A percentile compares a stretch with the other conserved stretches of the same genome.
Evolutionary conservation across 1,139 yeast genomes (phyloP).

Genomic region (Barnettozyma hawaiiensis): DNA sequence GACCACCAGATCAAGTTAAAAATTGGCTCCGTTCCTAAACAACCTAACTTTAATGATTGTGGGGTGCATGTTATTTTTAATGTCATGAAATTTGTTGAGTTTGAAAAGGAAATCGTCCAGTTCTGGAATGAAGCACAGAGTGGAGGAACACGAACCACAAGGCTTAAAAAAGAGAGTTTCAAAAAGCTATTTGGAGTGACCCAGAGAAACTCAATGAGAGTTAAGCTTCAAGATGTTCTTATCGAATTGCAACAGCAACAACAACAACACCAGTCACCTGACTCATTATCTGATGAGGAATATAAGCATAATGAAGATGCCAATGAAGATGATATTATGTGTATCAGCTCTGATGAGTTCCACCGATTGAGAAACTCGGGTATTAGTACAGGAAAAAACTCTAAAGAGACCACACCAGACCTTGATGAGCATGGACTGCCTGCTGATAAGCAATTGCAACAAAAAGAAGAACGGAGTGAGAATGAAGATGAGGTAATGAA

Average conservation of each 20-base stretch:
- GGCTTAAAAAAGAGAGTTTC: conserved; percentile 14
- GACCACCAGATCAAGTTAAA: conserved; percentile 34
- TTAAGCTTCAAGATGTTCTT: conserved; percentile 31
- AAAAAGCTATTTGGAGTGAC: conserved; percentile 31
- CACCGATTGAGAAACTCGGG: conserved; percentile 4
- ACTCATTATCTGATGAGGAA: conserved; percentile 30
- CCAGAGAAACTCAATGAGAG: conserved; percentile 35
- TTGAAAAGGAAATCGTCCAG: conserved; percentile 44
- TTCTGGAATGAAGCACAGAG: conserved; percentile 37
- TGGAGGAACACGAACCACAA: conserved; percentile 16
- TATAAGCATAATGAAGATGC: conserved; percentile 3
- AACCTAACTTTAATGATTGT: conserved; percentile 88
- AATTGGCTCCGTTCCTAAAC: conserved; percentile 68
- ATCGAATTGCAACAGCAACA: conserved; percentile 31
- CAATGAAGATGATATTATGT: conserved; percentile 20
- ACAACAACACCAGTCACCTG: conserved; percentile 24
- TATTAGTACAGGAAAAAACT: not conserved
- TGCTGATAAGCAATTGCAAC: not conserved
- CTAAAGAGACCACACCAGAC: conserved; percentile 1
- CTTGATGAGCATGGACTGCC: not conserved
- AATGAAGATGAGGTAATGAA: not conserved
- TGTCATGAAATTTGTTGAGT: conserved; percentile 55
- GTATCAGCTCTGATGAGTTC: conserved; percentile 21
- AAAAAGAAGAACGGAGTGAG: not conserved
- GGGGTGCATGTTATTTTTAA: conserved; percentile 90